Conservation (phyloP, 108 stramenopile genomes). For the Nitzschia sp. region DNA sequence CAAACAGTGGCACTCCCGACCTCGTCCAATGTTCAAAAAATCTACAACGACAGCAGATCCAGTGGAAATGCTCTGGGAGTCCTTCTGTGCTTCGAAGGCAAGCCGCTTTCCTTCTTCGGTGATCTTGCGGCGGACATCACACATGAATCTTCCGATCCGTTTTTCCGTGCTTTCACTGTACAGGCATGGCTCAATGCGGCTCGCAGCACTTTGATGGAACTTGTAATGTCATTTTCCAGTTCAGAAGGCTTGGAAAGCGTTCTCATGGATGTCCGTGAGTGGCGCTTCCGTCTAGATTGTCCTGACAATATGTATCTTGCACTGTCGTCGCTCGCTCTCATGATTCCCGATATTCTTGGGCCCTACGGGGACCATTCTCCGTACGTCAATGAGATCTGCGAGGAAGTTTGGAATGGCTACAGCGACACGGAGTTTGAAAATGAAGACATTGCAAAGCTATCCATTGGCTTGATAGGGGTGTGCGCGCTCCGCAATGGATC, state of each 20-base stretch:
- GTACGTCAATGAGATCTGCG: conserved; percentile 33
- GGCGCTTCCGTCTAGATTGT: conserved; percentile 25
- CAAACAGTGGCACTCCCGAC: conserved; percentile 38
- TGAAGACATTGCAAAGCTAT: conserved; percentile 33
- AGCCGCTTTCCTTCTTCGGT: conserved; percentile 17
- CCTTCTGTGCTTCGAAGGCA: conserved; percentile 48
- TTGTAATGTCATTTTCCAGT: conserved; percentile 16
- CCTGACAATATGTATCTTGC: conserved; percentile 39
- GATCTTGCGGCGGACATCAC: conserved; percentile 32
- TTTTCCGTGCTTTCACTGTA: conserved; percentile 30
- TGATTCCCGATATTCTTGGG: conserved; percentile 39
- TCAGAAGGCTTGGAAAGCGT: conserved; percentile 27
- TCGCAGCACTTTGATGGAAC: conserved; percentile 13
- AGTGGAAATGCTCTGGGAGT: conserved; percentile 42
- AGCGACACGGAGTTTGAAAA: conserved; percentile 27
- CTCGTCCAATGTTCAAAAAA: conserved; percentile 24
- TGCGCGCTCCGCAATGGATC: conserved; percentile 15
- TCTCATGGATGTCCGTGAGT: conserved; percentile 28
- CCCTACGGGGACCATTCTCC: conserved; percentile 29
- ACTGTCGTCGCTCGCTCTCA: conserved; percentile 24
- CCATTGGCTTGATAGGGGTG: conserved; percentile 38
- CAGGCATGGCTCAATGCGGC: conserved; percentile 46
- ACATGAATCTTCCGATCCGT: conserved; percentile 30
- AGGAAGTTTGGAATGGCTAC: conserved; percentile 34
- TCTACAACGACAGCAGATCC: conserved; percentile 41